Base-by-base conservation (phyloP, 768 basidiomycete species). In the Coprinopsis cinerea region DNA sequence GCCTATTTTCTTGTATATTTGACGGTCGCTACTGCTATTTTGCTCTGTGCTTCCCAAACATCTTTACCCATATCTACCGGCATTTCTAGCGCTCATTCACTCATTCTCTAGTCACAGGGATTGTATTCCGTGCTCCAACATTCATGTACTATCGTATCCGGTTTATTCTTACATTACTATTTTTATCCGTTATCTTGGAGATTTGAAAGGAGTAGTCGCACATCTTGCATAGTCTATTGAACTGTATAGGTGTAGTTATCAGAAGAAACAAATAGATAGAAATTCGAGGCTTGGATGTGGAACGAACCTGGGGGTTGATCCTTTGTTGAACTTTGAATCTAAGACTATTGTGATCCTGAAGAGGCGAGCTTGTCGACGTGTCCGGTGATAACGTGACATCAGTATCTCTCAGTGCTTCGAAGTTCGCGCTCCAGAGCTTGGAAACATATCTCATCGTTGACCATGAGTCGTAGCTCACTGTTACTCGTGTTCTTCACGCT, bases 401-500 rank as follows among this genome's bases (percentile, higher is more conserved):
- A 15, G 20, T 20, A 30, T 7, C 9, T 4, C 25, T 7, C 7
- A 10, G 17, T 39, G 36, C 10, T 6, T 18, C 6, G 17, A 9
- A 11, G 11, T 10, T 17, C 6, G 10, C 10, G 18, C 36, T 11
- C 11, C 30, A 32, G 15, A 23, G 26, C 14, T 35, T 20, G 24
- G 3, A 39, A 4, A 23, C 30, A 17, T 15, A 6, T 3, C 23
- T 24, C 47, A 18, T 35, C 20, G 23, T n/a, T 32, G 3, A 24
- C 35, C 17, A 47, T 47, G 51, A 9, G 22, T 27, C 35, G 36
- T 26, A 37, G 22, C n/a, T 52, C 51, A 17, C n/a, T 52, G 14
- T 20, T 52, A 3, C 32, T 64, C 22, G 37, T 68, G 14, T 53
- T 77, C 18, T 58, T 73, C 13, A 49, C 72, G 4, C 64, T 71